Evolutionary conservation across 1,139 yeast genomes (phyloP).

Genomic region (Taphrina wiesneri): DNA sequence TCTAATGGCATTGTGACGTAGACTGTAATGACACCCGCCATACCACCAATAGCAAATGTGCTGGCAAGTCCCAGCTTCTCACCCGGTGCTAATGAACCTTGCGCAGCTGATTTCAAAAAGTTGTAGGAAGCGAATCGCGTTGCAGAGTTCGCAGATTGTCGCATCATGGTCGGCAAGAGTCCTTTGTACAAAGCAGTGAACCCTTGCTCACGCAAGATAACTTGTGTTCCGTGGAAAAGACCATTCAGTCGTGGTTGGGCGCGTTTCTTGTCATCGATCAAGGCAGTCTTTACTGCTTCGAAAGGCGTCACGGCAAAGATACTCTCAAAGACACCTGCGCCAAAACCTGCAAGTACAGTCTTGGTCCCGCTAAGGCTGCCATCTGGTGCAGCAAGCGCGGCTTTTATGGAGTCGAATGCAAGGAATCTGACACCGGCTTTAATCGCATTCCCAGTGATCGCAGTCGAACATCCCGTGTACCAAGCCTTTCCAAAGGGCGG

Average conservation of each 20-base stretch:
- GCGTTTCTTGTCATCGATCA: conserved; percentile 75
- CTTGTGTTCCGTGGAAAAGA: conserved; percentile 60
- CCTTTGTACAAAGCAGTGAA: conserved; percentile 83
- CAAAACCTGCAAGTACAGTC: conserved; percentile 88
- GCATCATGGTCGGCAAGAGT: conserved; percentile 83
- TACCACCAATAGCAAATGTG: conserved; percentile 87
- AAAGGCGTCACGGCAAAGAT: conserved; percentile 94
- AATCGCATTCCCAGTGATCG: conserved; percentile 91
- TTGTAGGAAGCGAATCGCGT: conserved; percentile 92
- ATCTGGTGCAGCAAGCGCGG: conserved; percentile 70
- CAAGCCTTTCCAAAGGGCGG: conserved; percentile 58
- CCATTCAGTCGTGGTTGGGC: conserved; percentile 75
- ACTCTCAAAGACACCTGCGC: conserved; percentile 92
- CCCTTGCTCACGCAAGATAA: conserved; percentile 74
- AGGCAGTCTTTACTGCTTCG: conserved; percentile 92
- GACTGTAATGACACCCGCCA: conserved; percentile 91
- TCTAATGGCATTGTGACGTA: conserved; percentile 94
- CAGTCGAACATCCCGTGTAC: conserved; percentile 99
- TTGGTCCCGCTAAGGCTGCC: conserved; percentile 87
- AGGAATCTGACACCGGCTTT: conserved; percentile 92
- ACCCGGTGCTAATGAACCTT: conserved; percentile 60
- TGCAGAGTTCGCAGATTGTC: conserved; percentile 95
- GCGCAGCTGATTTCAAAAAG: conserved; percentile 77
- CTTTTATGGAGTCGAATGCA: conserved; percentile 86
- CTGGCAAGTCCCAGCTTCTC: conserved; percentile 75